A percentile compares a stretch with the other conserved stretches of the same genome.
Conservation (phyloP, 2,329 filamentous ascomycete species). For the Talaromyces sp. region DNA sequence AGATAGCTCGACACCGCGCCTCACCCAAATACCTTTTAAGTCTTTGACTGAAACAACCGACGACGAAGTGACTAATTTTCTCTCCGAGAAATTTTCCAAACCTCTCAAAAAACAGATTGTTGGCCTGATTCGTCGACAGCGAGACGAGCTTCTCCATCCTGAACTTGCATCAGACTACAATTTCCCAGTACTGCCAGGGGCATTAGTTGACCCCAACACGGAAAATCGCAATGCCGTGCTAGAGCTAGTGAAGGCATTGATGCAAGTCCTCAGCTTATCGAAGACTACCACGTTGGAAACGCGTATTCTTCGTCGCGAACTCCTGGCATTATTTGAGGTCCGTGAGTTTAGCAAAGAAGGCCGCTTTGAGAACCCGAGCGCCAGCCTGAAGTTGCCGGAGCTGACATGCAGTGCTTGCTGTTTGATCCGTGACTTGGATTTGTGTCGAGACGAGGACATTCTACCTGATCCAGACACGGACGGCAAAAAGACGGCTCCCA, state of each 20-base stretch:
- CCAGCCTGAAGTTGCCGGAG: conserved; percentile 68
- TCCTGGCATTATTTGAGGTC: conserved; percentile 86
- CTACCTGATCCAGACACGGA: conserved; percentile 52
- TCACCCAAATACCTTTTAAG: conserved; percentile 58
- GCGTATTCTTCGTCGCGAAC: conserved; percentile 79
- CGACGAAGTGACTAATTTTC: conserved; percentile 61
- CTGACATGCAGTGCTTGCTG: conserved; percentile 89
- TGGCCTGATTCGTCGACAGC: conserved; percentile 76
- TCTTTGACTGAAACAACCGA: conserved; percentile 58
- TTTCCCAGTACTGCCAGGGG: conserved; percentile 70
- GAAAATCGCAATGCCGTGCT: conserved; percentile 71
- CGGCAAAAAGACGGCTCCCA: conserved; percentile 32
- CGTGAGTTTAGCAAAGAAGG: conserved; percentile 88
- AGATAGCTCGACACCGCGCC: conserved; percentile 57
- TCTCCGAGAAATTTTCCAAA: conserved; percentile 81
- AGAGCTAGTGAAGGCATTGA: conserved; percentile 86
- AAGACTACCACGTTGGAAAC: conserved; percentile 88
- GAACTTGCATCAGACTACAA: conserved; percentile 82
- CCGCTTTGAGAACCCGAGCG: conserved; percentile 81
- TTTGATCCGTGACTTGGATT: conserved; percentile 79
- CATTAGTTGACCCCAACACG: conserved; percentile 49
- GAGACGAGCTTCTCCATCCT: conserved; percentile 82
- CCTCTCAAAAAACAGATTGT: conserved; percentile 86
- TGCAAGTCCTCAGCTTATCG: conserved; percentile 88
- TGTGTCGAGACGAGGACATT: conserved; percentile 85